These are phyloP conservation scores for Agaricus blazei DNA, from an alignment of 768 basidiomycete species.

Conservation along the genomic window DNA sequence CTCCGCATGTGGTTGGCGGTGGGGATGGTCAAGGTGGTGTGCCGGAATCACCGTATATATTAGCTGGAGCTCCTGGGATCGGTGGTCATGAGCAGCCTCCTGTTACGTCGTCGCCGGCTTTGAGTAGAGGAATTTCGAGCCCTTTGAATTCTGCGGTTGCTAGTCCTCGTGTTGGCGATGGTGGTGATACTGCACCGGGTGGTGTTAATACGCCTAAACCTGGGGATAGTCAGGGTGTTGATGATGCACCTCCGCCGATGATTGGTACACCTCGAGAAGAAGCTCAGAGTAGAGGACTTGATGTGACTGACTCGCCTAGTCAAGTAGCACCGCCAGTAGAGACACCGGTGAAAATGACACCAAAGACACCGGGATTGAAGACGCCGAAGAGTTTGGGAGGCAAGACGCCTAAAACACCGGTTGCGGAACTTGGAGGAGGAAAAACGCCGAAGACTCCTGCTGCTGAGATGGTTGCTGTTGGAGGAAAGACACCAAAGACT, in stretches of 20 bases:
- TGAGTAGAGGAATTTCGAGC: constrained; percentile 19
- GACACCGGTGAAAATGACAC: not conserved
- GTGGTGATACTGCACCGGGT: not conserved
- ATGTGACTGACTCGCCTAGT: no score
- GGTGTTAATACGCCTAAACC: not conserved
- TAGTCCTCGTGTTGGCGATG: no score
- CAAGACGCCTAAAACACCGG: constrained; percentile 1
- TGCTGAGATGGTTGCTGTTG: not conserved
- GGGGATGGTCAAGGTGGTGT: constrained; percentile 12
- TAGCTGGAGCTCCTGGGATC: constrained; percentile 19
- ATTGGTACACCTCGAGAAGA: no score
- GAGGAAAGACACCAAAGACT: not conserved
- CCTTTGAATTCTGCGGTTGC: constrained; percentile 27
- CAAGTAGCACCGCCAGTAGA: no score
- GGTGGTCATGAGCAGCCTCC: constrained; percentile 14
- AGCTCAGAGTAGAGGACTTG: no score
- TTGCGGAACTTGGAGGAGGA: not conserved
- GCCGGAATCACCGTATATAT: constrained; percentile 1
- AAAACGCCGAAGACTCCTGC: not conserved
- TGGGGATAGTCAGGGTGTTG: no score
- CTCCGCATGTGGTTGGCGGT: constrained; percentile 14
- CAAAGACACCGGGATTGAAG: constrained; percentile 8
- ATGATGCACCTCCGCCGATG: no score
- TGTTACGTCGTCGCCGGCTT: not conserved
- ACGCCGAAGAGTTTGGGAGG: not conserved